Evolutionary conservation across 371 early-diverging fungal genomes (phyloP).

Genomic region (Dinochytrium kinnereticum): DNA sequence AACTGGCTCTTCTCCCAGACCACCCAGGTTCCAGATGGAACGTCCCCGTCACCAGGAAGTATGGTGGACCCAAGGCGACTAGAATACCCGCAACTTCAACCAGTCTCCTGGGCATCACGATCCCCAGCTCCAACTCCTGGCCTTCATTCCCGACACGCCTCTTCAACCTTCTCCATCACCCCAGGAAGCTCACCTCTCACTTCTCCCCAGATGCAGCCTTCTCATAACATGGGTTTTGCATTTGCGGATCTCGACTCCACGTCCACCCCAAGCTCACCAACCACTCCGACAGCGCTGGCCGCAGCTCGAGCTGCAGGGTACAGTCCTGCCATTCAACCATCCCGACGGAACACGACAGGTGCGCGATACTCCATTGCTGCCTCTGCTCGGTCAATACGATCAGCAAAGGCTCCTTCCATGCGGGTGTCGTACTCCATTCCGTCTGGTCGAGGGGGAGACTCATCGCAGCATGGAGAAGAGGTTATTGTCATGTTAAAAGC

Average conservation of each 20-base stretch:
- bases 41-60: not conserved
- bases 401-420: conserved; percentile 6
- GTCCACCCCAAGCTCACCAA: conserved; percentile 1
- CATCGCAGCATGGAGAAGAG: no score
- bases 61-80: not conserved
- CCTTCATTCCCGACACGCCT: not conserved
- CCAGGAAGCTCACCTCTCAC: not conserved
- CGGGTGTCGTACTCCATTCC: not conserved
- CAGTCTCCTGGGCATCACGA: not conserved
- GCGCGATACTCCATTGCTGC: not conserved
- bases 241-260: not conserved
- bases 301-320: conserved; percentile 9
- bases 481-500: not conserved
- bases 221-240: no score
- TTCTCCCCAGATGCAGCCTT: no score
- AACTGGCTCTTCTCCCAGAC: not conserved
- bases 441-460: not conserved
- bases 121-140: not conserved
- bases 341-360: not conserved
- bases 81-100: not conserved
- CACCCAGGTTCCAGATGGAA: not conserved
- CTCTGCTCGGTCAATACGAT: conserved; percentile 2
- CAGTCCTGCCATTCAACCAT: not conserved
- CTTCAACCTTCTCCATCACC: not conserved
- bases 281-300: not conserved